These are phyloP conservation scores for Rutstroemia sp. DNA, from an alignment of 2,329 filamentous ascomycete species.

Conservation along the genomic window DNA sequence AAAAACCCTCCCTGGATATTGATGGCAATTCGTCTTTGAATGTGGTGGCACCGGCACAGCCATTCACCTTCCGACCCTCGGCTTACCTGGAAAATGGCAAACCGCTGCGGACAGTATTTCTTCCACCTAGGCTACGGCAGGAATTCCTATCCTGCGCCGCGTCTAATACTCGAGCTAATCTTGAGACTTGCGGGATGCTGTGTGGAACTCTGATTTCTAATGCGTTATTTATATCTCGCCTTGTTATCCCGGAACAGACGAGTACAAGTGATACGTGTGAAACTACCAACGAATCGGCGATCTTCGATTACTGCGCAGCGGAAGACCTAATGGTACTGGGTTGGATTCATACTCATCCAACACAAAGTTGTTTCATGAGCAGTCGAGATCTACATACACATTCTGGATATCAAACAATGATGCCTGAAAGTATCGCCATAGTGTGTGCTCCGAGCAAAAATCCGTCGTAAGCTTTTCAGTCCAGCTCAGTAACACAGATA, in stretches of 20 bases:
- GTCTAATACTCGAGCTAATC: constrained; percentile 69
- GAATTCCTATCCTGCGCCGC: constrained; percentile 68
- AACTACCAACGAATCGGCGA: constrained; percentile 74
- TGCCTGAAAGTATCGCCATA: constrained; percentile 92
- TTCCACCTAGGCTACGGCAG: constrained; percentile 67
- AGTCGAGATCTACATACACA: constrained; percentile 91
- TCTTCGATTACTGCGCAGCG: constrained; percentile 72
- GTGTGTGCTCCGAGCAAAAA: constrained; percentile 82
- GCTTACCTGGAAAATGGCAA: constrained; percentile 86
- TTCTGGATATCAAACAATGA: constrained; percentile 89
- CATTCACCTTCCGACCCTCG: constrained; percentile 71
- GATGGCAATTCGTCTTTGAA: background rate
- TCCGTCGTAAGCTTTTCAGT: constrained; percentile 53
- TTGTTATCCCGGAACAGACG: constrained; percentile 86
- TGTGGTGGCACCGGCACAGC: constrained; percentile 10
- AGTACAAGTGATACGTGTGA: constrained; percentile 92
- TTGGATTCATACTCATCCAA: constrained; percentile 98
- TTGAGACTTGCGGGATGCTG: constrained; percentile 93
- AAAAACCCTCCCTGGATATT: constrained; percentile 15
- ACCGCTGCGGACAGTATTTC: constrained; percentile 79
- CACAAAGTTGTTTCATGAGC: constrained; percentile 97
- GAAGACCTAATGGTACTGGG: constrained; percentile 27
- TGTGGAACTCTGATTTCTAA: constrained; percentile 89
- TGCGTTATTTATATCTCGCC: constrained; percentile 80
- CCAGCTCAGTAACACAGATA: background rate